Evolutionary conservation across 371 early-diverging fungal genomes (phyloP).

Genomic region (Zopfochytrium polystomum): DNA sequence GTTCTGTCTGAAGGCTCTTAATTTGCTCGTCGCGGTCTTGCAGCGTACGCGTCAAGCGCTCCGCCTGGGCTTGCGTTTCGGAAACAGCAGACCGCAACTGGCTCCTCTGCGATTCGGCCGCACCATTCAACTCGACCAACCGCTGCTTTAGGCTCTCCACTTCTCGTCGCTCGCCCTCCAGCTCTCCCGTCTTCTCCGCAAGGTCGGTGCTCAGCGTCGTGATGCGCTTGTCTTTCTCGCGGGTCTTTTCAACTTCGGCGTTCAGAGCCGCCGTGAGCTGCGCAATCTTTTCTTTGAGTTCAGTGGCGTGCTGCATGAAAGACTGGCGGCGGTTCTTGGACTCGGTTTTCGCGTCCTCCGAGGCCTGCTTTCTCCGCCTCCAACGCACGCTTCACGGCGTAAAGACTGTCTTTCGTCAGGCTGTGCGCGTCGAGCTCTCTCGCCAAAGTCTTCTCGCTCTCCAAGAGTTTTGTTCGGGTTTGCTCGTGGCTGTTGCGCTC

Average conservation of each 20-base stretch:
- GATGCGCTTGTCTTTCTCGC: constrained; percentile 4
- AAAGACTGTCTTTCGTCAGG: neutral
- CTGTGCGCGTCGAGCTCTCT: no score
- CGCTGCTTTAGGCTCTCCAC: constrained; percentile 3
- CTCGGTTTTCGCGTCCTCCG: neutral
- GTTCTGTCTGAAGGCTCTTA: constrained; percentile 3
- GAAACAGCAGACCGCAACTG: neutral
- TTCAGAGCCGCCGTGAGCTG: constrained; percentile 1
- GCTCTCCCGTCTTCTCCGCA: neutral
- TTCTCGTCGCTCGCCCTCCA: neutral
- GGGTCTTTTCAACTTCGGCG: neutral
- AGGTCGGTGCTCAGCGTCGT: neutral
- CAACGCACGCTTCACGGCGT: neutral
- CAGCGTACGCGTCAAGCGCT: neutral
- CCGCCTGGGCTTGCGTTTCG: neutral
- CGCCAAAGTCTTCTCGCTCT: neutral
- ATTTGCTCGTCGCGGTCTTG: neutral
- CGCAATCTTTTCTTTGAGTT: neutral
- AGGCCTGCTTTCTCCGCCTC: neutral
- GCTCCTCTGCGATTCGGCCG: neutral
- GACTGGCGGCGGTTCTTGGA: constrained; percentile 1
- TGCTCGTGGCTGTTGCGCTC: no score
- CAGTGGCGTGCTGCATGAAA: constrained; percentile 4
- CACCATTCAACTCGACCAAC: neutral
- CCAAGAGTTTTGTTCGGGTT: no score